Percentiles rank a stretch among this genome's conserved stretches.
Evolutionary conservation across 345 rosid species (phyloP).

Genomic region (Salix exigua): DNA sequence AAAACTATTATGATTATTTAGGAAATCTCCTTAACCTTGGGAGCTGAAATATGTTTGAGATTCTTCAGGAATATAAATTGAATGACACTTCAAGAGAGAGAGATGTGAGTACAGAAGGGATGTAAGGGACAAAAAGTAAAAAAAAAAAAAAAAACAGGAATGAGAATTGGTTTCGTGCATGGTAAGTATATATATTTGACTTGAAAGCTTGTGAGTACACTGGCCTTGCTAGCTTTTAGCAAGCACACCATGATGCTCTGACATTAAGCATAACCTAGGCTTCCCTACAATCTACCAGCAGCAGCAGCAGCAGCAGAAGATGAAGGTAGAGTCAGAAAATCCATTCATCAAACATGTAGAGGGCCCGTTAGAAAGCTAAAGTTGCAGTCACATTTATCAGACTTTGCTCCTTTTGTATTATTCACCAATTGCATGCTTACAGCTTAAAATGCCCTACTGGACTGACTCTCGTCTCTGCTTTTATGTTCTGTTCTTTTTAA

Average conservation of each 20-base stretch:
- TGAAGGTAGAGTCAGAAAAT: not conserved
- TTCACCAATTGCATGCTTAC: not conserved
- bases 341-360: not conserved
- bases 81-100: not conserved
- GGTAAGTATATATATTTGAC: not conserved
- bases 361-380: not conserved
- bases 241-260: conserved; percentile 15
- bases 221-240: not conserved
- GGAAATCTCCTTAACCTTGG: too few relatives aligned
- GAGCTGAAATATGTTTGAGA: not conserved
- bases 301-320: conserved; percentile 1
- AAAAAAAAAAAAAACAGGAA: too few relatives aligned
- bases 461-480: not conserved
- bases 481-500: not conserved
- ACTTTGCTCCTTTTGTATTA: not conserved
- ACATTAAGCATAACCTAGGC: conserved; percentile 15
- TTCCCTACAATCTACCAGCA: not conserved
- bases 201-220: not conserved
- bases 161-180: not conserved
- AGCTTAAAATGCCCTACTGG: not conserved
- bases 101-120: too few relatives aligned
- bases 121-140: too few relatives aligned
- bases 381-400: conserved; percentile 1
- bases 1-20: too few relatives aligned
- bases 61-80: not conserved